Conservation (phyloP, 352 stramenopile genomes). For the Pythium aphanidermatum region DNA sequence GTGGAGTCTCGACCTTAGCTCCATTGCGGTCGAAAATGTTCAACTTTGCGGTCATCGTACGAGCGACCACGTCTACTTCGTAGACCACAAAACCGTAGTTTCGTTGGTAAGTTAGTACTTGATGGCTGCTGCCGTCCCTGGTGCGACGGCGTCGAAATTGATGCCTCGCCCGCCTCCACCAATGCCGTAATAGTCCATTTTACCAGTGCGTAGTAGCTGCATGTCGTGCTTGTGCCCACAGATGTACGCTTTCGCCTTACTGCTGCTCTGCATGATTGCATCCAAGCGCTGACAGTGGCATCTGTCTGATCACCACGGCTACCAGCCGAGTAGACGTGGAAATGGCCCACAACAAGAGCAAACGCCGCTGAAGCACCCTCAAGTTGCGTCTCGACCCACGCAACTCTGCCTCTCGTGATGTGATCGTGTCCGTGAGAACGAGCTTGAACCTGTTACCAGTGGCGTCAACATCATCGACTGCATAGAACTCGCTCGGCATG, state of each 20-base stretch:
- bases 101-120: constrained; percentile 29
- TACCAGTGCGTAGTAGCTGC: constrained; percentile 24
- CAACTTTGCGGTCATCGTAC: constrained; percentile 22
- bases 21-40: no score
- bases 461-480: constrained; percentile 20
- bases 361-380: constrained; percentile 19
- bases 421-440: constrained; percentile 27
- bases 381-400: constrained; percentile 22
- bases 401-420: constrained; percentile 16
- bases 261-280: constrained; percentile 15
- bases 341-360: constrained; percentile 23
- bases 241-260: constrained; percentile 30
- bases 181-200: constrained; percentile 33
- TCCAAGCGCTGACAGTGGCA: constrained; percentile 21
- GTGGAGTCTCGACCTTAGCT: no score
- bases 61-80: constrained; percentile 20
- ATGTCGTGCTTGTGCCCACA: constrained; percentile 41
- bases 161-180: constrained; percentile 28
- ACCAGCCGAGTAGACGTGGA: constrained; percentile 30
- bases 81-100: constrained; percentile 33
- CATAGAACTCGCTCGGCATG: constrained; percentile 33
- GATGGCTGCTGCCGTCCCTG: constrained; percentile 21
- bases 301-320: constrained; percentile 25
- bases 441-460: constrained; percentile 28
- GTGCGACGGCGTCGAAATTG: constrained; percentile 19